Evolutionary conservation across 345 rosid genomes (phyloP).

Genomic region (Heritiera fomes): DNA sequence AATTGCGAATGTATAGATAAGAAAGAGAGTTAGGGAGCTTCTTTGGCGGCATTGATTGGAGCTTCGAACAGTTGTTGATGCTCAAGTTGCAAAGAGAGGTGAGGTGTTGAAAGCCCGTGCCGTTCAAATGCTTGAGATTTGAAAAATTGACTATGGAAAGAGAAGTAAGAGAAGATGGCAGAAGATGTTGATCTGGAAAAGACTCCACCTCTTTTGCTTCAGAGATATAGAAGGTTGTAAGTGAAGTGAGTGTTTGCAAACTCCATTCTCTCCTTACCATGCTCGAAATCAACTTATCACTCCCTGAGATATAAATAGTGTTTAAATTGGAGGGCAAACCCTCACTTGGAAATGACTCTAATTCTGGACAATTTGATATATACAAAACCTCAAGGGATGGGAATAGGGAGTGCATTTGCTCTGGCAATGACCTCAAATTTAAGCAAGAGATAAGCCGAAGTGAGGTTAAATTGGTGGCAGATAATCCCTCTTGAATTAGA

Average conservation of each 20-base stretch:
- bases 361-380: background rate
- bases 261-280: background rate
- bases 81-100: background rate
- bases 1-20: too few relatives aligned
- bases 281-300: background rate
- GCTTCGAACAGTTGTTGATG: background rate
- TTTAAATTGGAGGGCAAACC: background rate
- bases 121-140: background rate
- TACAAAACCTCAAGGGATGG: background rate
- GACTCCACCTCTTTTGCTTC: background rate
- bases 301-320: rapidly evolving
- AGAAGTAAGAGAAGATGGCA: background rate
- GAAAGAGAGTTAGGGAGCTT: background rate
- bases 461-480: too few relatives aligned
- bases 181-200: background rate
- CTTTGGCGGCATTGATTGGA: background rate
- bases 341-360: background rate
- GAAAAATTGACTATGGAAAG: rapidly evolving
- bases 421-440: too few relatives aligned
- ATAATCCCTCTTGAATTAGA: background rate
- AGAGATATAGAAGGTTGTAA: background rate
- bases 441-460: too few relatives aligned
- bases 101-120: background rate
- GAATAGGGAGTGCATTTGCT: background rate
- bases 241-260: background rate